Base-by-base conservation (phyloP, 1,284 basidiomycete species). In the Naganishia sp. region DNA sequence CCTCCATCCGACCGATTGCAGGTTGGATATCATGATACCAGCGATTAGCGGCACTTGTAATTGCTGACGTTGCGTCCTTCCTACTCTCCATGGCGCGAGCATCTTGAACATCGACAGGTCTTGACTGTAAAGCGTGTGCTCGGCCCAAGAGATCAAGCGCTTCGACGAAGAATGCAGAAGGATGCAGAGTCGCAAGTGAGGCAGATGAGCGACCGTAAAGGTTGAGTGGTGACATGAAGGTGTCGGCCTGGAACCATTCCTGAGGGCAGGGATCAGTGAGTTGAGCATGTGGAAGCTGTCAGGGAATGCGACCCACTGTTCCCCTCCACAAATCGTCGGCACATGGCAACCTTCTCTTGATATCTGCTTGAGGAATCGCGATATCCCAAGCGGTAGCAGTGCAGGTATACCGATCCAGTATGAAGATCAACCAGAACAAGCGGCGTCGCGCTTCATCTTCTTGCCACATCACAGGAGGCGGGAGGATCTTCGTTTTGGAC, bases 371-470 rank as follows among this genome's bases (percentile, higher is more conserved):
- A 0, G 75, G 75, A 6, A 80, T 71, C 2, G 78, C 77, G 69
- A 79, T 79, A 46, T 79, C 78, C 77, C 77, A 79, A 0, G 78
- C 79, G 0, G 79, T 79, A 9, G 75, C 74, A 3, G 74, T 75
- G 52, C 77, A 78, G 5, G 78, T 77, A 68, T 79, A 79, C 48
- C 79, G 72, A 69, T 80, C 79, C 36, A 80, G 69, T 11, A 72
- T 70, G 64, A 77, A 79, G 60, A 80, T 78, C 56, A 79, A 66
- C 79, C 79, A 80, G 63, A 79, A 79, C 60, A 80, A 60, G 11
- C 79, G 67, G 21, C 79, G 70, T 46, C 78, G 68, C 11, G 66
- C 70, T 69, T 80, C 79, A 60, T 80, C 79, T 64, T 80, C 78
- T 13, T 71, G 69, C 78, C 78, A 80, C 50, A 64, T 71, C 2